Base-by-base conservation (phyloP, 176 grass and related monocot genomes). In the Oryza meyeriana region DNA sequence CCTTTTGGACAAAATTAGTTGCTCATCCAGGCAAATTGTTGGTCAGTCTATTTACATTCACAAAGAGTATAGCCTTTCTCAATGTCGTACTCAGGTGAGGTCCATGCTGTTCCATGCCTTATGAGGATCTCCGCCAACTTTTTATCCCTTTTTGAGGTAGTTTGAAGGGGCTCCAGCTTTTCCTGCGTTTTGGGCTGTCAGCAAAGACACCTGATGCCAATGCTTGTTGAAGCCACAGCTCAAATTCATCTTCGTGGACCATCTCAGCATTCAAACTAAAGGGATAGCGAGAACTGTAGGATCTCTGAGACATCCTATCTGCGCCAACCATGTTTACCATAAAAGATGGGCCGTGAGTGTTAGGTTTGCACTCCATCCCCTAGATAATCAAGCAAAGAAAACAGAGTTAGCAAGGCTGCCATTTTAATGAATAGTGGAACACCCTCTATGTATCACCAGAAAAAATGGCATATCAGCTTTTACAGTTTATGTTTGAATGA, bases 141-240 rank as follows among this genome's bases (percentile, higher is more conserved):
- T 88, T 96, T 24, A 92, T 92, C 48, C 97, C 89, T 88, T 96
- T 99, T 59, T 99, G 91, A 59, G 90, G 88, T 26, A 99, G 69
- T 41, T 99, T 99, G 74, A 99, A 99, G 4, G 97, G 91, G 48
- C 91, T 92, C 97, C 97, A 99, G 81, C 97, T 99, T 83, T 95
- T 96, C 65, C 93, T 92, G 26, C 89, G 97, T 59, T 92, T 96
- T n/a, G 97, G 93, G 70, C 87, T 96, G 79, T 99, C 93, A 61
- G 93, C 52, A 44, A 99, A 99, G 50, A 99, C 83, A 3, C 91
- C 93, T 35, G 93, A 88, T 39, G 93, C 97, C 77, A 96, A 45
- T 52, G 97, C 93, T 83, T 99, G 97, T 76, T 99, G 91, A 84
- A 99, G 84, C 93, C 90, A 95, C 66, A 99, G 36, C 65, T 96